Evolutionary conservation across 495 filamentous ascomycete species (phyloP), one percentile per base, ranked within the genome.

Genomic region (Viridothelium virens): DNA sequence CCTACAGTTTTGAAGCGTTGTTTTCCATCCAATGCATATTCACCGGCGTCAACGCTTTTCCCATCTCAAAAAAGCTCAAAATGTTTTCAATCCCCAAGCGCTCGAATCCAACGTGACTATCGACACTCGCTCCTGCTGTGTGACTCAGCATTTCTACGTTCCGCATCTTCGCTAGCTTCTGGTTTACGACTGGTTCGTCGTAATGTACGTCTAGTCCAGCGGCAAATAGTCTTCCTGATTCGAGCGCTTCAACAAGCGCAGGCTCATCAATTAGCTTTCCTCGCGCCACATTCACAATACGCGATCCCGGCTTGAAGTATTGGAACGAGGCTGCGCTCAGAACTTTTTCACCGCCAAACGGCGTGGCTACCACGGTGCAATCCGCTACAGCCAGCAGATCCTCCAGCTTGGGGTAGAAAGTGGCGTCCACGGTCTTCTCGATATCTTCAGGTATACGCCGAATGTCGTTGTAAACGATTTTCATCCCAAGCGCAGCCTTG

Each of bases 101-200:
- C 79, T 92, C 89, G 72, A 91, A 91, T 5, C 86, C 87, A 59
- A 84, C 77, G 69, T 89, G 86, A 63, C 86, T 87, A 75, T 91
- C 87, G 41, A 91, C 74, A 25, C 85, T 86, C 3, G 85, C 87
- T 10, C 89, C 88, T 7, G 88, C 89, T 72, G 89, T 90, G 73
- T 91, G 88, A 25, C 82, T 81, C 63, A 87, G 82, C 68, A 90
- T 73, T 76, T 87, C 83, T 1, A 87, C 88, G 64, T 79, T 79
- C 63, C 70, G 68, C 67, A 86, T 80, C 41, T 69, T 68, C 48
- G 78, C 76, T 65, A 90, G 73, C 37, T 81, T 70, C 14, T 71
- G 70, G 65, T 81, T 74, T 6, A 85, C 77, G 4, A 72, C 70
- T 18, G 76, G 76, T 69, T 78, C 76, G 46, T 77, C 72, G 53